These are phyloP conservation scores for Tolypocladium pustulatum DNA, from an alignment of 2,329 filamentous ascomycete genomes.

Conservation along the genomic window DNA sequence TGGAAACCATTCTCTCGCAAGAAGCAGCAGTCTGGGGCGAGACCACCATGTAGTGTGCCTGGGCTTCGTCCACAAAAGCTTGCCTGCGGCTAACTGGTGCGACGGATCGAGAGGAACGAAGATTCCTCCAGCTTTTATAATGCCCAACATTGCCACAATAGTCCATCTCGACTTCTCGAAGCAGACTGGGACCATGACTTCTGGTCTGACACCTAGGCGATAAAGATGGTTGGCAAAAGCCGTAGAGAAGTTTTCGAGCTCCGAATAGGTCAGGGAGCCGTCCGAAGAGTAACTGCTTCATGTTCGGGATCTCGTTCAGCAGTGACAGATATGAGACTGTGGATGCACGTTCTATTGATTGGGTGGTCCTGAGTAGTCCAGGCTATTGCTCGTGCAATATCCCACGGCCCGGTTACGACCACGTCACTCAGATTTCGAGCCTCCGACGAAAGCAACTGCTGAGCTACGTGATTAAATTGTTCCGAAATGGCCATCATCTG, in stretches of 20 bases:
- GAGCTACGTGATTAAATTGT: not conserved
- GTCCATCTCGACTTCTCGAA: constrained; percentile 1
- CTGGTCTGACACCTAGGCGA: constrained; percentile 7
- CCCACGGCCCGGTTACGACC: not conserved
- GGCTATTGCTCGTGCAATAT: not conserved
- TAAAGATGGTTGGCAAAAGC: constrained; percentile 3
- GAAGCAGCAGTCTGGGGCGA: not conserved
- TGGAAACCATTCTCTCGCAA: not conserved
- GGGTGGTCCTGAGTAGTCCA: not conserved
- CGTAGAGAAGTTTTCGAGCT: constrained; percentile 12
- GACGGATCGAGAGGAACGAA: constrained; percentile 4
- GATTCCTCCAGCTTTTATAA: constrained; percentile 6
- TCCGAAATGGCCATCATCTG: not conserved
- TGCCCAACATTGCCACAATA: constrained; percentile 5
- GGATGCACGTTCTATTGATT: not conserved
- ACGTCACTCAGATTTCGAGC: not conserved
- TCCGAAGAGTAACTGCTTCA: not conserved
- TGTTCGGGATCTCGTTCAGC: not conserved
- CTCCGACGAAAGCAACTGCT: not conserved
- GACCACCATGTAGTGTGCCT: not conserved
- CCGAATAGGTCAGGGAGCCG: constrained; percentile 12
- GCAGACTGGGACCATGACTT: not conserved
- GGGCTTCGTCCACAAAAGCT: not conserved
- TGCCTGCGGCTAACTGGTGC: not conserved
- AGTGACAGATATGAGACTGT: constrained; percentile 13